These are phyloP conservation scores for Smithsoniella earleae DNA, from an alignment of 163 green algal genomes.

Conservation along the genomic window DNA sequence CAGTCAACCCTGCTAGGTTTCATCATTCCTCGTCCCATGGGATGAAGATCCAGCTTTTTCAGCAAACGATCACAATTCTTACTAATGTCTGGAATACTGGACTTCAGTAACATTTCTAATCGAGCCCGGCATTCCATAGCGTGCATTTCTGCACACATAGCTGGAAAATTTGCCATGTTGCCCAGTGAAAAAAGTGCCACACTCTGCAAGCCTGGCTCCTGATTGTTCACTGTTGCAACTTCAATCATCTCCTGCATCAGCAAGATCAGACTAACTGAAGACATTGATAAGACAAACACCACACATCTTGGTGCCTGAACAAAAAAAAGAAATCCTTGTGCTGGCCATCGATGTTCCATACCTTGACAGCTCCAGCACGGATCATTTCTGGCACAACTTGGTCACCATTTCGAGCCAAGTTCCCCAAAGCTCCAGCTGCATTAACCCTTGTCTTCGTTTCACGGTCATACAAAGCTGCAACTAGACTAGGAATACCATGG, in stretches of 20 bases:
- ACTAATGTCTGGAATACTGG: not conserved
- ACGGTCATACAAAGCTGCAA: constrained; percentile 38
- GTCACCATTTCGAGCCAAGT: constrained; percentile 70
- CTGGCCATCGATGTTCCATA: not conserved
- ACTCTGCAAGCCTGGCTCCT: not conserved
- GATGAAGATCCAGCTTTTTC: constrained; percentile 12
- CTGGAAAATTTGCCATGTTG: constrained; percentile 10
- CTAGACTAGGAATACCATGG: constrained; percentile 62
- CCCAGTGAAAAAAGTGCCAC: constrained; percentile 24
- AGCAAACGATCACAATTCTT: constrained; percentile 29
- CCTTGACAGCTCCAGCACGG: constrained; percentile 9
- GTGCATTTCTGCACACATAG: constrained; percentile 19
- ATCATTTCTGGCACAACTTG: constrained; percentile 11
- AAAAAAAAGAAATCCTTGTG: not conserved
- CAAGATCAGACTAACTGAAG: not conserved
- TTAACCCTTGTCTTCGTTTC: constrained; percentile 90
- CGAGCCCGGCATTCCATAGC: not conserved
- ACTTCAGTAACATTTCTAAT: not conserved
- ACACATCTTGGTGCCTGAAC: not conserved
- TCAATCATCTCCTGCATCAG: constrained; percentile 25
- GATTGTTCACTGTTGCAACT: not conserved
- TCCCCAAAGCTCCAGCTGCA: constrained; percentile 87
- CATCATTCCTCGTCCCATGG: too few species aligned
- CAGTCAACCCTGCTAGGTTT: too few species aligned
- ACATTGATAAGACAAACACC: not conserved